Conservation (phyloP, 345 rosid species). For the Linum trigynum region DNA sequence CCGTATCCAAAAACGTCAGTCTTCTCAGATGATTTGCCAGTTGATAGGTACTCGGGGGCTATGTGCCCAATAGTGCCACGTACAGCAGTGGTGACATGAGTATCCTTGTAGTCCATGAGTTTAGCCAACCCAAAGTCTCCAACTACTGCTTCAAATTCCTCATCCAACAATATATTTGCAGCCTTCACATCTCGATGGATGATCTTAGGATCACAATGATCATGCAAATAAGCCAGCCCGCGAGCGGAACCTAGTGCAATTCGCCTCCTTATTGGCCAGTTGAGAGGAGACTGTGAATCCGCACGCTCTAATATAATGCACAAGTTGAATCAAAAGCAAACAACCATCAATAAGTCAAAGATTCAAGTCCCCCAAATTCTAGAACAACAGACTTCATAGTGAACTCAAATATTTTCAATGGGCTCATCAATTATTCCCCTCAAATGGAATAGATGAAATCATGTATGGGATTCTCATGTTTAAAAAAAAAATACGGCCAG, state of each 20-base stretch:
- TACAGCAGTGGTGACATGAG: conserved; percentile 90
- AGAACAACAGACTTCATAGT: no score
- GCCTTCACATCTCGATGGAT: conserved; percentile 97
- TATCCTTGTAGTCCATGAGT: conserved; percentile 83
- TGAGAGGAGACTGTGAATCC: conserved; percentile 42
- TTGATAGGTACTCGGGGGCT: conserved; percentile 90
- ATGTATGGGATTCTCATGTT: not conserved
- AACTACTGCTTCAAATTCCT: conserved; percentile 89
- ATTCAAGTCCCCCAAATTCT: not conserved
- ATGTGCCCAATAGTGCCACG: conserved; percentile 99
- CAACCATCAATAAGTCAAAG: not conserved
- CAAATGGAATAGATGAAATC: not conserved
- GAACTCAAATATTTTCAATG: no score
- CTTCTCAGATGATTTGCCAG: conserved; percentile 87
- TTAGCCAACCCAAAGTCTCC: conserved; percentile 95
- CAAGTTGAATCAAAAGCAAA: conserved; percentile 7
- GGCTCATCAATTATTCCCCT: no score
- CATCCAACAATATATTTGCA: conserved; percentile 87
- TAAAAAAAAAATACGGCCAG: not conserved
- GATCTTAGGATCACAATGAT: conserved; percentile 88
- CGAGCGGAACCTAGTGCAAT: conserved; percentile 82
- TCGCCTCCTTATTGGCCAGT: conserved; percentile 61
- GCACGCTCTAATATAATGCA: conserved; percentile 40
- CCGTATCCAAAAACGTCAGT: conserved; percentile 98
- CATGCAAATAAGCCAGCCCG: conserved; percentile 89